Conservation (phyloP, 139 green algal genomes). For the Yamagishiella unicocca region DNA sequence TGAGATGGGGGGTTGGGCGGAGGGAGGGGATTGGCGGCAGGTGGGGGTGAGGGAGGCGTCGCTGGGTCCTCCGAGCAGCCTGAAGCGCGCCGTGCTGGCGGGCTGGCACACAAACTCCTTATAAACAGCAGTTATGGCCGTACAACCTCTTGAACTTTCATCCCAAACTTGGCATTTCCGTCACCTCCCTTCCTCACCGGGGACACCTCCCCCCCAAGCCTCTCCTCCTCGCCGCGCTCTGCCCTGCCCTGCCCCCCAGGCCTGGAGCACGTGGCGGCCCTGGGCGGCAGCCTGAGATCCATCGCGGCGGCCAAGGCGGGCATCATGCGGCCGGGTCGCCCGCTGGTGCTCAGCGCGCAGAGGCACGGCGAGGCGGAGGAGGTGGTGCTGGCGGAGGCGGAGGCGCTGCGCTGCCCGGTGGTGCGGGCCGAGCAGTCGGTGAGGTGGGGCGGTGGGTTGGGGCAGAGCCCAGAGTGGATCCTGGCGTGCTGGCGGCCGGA, state of each 20-base stretch:
- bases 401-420: constrained; percentile 31
- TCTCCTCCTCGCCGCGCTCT: background rate
- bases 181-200: too few relatives aligned
- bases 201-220: too few relatives aligned
- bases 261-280: constrained; percentile 78
- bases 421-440: constrained; percentile 50
- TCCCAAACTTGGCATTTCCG: too few relatives aligned
- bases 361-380: constrained; percentile 54
- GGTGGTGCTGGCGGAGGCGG: constrained; percentile 55
- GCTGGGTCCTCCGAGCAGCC: too few relatives aligned
- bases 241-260: constrained; percentile 47
- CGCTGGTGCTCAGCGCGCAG: constrained; percentile 79
- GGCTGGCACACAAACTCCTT: too few relatives aligned
- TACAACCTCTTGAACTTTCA: too few relatives aligned
- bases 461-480: too few relatives aligned
- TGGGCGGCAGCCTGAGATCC: constrained; percentile 75
- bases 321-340: constrained; percentile 76
- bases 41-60: constrained; percentile 45
- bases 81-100: too few relatives aligned
- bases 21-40: background rate
- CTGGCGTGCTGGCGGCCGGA: background rate
- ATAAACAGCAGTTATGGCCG: too few relatives aligned
- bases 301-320: constrained; percentile 88
- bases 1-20: background rate
- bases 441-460: background rate